Evolutionary conservation across 805 yeast species (phyloP), one percentile per base, ranked within the genome.

Genomic region (Torulaspora microellipsoides): DNA sequence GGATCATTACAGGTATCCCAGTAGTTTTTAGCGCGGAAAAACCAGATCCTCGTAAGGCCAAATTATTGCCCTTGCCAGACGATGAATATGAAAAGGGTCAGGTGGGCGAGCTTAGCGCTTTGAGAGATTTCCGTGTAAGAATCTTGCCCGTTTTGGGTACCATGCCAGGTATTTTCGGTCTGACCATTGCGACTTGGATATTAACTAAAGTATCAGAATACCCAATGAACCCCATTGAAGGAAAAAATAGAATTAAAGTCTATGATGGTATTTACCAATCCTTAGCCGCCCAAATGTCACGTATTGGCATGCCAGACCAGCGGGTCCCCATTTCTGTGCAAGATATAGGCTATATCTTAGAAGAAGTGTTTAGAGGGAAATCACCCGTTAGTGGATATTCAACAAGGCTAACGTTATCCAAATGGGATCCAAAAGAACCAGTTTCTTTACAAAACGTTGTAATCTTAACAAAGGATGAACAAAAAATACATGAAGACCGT

Each of bases 101-200:
- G 17, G 51, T 47, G 3, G 51, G 80, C 51, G 93, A 95, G 62
- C 71, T 93, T 34, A 80, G 95, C 47, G 95, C 96, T 1, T 66
- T 93, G 52, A 82, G 79, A 55, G 89, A 88, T 66, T 93, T 93
- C 71, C 76, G 99, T 54, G 97, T 90, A 9, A 75, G 99, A 55
- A 91, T 93, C 36, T 72, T 93, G 44, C 99, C 99, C 0, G 99
- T 93, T 0, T 68, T 93, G 50, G 98, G 99, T 3, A 87, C 99
- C 0, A 80, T 93, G 83, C 99, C 99, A 1, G 97, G 93, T 8
- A 83, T 91, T 66, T 93, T 93, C 69, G 99, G 98, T 1, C 73
- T 93, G 37, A 78, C 96, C 0, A 76, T 91, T 44, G 95, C 96
- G 2, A 84, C 96, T 0, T 82, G 86, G 67, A 70, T 93, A 15